Conservation (phyloP, 345 rosid species). For the Garcia nutans region DNA sequence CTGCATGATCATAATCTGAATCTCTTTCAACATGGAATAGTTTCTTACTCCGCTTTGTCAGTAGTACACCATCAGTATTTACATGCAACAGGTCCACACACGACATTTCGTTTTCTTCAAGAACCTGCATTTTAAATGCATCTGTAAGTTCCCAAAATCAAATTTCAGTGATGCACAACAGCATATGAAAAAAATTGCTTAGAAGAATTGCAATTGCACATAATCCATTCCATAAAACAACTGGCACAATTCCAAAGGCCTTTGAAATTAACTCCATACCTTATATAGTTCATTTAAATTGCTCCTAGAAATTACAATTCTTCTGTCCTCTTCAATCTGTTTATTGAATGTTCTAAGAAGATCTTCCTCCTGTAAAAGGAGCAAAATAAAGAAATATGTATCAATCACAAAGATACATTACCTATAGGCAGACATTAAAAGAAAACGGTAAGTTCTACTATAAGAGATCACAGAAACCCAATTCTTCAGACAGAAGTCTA, state of each 20-base stretch:
- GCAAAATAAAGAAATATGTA: constrained; percentile 5
- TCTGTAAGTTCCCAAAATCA: constrained; percentile 6
- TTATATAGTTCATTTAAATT: constrained; percentile 75
- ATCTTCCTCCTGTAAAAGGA: constrained; percentile 71
- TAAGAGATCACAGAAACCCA: background rate
- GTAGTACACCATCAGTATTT: constrained; percentile 74
- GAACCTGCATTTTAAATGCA: constrained; percentile 53
- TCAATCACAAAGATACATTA: background rate
- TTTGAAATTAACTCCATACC: constrained; percentile 40
- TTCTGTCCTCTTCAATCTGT: constrained; percentile 91
- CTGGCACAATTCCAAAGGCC: background rate
- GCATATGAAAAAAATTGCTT: background rate
- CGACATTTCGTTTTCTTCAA: constrained; percentile 82
- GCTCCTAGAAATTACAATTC: constrained; percentile 74
- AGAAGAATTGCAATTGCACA: background rate
- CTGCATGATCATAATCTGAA: background rate
- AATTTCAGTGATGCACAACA: background rate
- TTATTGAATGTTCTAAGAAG: constrained; percentile 64
- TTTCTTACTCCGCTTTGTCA: constrained; percentile 80
- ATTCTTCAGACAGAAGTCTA: background rate
- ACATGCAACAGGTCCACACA: constrained; percentile 73
- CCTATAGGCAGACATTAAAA: background rate
- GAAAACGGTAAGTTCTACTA: background rate
- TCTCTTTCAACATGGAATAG: background rate
- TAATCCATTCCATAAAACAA: background rate